These are phyloP conservation scores for Tricholoma saponaceum DNA, from an alignment of 768 basidiomycete species.

Conservation along the genomic window DNA sequence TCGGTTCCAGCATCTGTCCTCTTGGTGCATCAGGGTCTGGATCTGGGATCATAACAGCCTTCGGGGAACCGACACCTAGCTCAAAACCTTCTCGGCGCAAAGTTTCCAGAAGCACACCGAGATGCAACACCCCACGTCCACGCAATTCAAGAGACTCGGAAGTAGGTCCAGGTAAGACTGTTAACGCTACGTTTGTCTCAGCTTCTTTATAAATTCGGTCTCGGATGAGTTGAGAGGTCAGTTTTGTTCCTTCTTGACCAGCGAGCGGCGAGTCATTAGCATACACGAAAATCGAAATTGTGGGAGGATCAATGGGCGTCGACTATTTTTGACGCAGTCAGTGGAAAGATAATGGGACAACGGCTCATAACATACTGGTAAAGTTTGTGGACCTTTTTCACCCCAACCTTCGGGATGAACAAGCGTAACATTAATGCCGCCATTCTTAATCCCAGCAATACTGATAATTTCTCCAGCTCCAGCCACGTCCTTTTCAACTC, in stretches of 20 bases:
- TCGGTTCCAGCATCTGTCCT: constrained; percentile 39
- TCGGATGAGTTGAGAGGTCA: constrained; percentile 45
- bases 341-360: not conserved
- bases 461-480: constrained; percentile 48
- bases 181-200: constrained; percentile 48
- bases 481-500: constrained; percentile 39
- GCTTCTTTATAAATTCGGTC: constrained; percentile 47
- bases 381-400: constrained; percentile 32
- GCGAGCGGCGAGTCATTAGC: constrained; percentile 46
- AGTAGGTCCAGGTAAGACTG: constrained; percentile 44
- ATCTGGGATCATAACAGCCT: constrained; percentile 44
- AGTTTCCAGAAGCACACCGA: constrained; percentile 48
- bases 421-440: constrained; percentile 43
- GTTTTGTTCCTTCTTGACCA: constrained; percentile 42
- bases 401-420: constrained; percentile 43
- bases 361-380: constrained; percentile 28
- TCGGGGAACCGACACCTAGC: constrained; percentile 43
- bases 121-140: constrained; percentile 44
- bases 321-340: constrained; percentile 15
- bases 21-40: constrained; percentile 26
- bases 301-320: constrained; percentile 48
- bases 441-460: constrained; percentile 44
- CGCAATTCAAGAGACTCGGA: constrained; percentile 47
- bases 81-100: constrained; percentile 48
- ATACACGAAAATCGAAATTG: constrained; percentile 43